Percentiles rank a stretch among this genome's conserved stretches.
Evolutionary conservation across 257 asterid species (phyloP).

Genomic region (Fraxinus americana): DNA sequence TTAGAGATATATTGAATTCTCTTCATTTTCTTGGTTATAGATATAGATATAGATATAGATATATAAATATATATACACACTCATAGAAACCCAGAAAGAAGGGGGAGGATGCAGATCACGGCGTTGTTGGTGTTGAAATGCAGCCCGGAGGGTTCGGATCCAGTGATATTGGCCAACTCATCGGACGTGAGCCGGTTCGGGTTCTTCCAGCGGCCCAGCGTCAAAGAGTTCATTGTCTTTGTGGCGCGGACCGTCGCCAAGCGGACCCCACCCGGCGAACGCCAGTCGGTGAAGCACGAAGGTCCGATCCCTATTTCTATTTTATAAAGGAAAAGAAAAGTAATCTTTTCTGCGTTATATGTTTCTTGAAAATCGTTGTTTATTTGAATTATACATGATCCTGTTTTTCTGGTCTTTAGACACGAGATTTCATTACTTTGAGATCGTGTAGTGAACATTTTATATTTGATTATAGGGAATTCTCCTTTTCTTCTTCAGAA

Average conservation of each 20-base stretch:
- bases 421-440: neutral
- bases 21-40: neutral
- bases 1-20: neutral
- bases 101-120: conserved; percentile 77
- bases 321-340: neutral
- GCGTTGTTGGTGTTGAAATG: conserved; percentile 80
- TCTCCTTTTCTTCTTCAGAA: neutral
- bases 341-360: neutral
- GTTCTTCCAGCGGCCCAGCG: conserved; percentile 81
- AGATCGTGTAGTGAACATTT: neutral
- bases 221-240: conserved; percentile 73
- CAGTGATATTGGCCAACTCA: conserved; percentile 69
- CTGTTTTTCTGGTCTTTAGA: neutral
- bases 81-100: neutral
- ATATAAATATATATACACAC: neutral
- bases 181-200: conserved; percentile 80
- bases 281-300: conserved; percentile 91
- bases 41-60: neutral
- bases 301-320: conserved; percentile 35
- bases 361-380: neutral
- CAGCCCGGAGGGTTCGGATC: conserved; percentile 68
- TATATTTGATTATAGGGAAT: neutral
- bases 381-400: conserved; percentile 4
- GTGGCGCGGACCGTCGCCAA: conserved; percentile 86
- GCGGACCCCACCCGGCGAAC: conserved; percentile 73